Base-by-base conservation (phyloP, 257 asterid genomes). In the Cruciata laevipes region DNA sequence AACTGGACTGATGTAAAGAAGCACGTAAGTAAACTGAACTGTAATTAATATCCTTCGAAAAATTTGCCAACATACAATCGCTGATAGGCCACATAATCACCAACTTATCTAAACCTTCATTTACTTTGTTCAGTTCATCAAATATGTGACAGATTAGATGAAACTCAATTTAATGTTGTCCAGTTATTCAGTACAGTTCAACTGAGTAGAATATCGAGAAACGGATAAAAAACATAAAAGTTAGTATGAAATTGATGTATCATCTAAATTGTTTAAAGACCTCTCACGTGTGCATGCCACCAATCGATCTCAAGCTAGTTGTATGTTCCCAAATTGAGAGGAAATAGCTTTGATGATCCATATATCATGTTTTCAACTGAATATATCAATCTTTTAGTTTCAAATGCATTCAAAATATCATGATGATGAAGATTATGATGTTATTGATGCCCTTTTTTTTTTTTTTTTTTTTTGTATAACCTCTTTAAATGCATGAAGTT, bases 311-410 rank as follows among this genome's bases (percentile, higher is more conserved):
- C 23, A 17, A 20, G 30, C 57, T 23, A 32, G 17, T 33, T 64
- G 65, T 60, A 55, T 67, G 71, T 56, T 42, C 74, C 72, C 62
- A 14, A 40, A 21, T 38, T 7, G 25, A 71, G 25, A 68, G 75
- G 73, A 65, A 61, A 72, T n/a, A 75, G 67, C 81, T 21, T 21
- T 31, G 16, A 63, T 6, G 64, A 66, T 13, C 20, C 55, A 37
- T 2, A 7, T 7, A 7, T 9, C 10, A 40, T 42, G 49, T 42
- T 13, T 42, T 42, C 49, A 42, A 47, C 53, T 47, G 53, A 47
- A 47, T 47, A 20, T 16, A 47, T 47, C 53, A 47, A 47, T 47
- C 53, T 16, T 47, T 47, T 47, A 47, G 53, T 47, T 47, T 16
- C 20, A 47, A 47, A 47, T 47, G 53, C 53, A 53, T 53, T 21